Evolutionary conservation across 768 basidiomycete genomes (phyloP).

Genomic region (Serendipita sp.): DNA sequence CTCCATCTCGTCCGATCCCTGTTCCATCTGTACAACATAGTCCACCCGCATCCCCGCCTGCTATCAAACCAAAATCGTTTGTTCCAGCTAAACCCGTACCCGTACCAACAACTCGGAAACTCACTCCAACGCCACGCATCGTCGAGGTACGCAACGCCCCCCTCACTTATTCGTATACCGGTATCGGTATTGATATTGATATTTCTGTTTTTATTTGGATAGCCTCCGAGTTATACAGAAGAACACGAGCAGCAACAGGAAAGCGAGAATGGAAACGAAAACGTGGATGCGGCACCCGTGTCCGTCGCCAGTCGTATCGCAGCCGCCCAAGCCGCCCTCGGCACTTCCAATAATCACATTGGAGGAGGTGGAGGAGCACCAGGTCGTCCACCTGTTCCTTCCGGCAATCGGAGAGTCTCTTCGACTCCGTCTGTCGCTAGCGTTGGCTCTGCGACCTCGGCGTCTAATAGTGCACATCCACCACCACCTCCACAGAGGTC

Average conservation of each 20-base stretch:
- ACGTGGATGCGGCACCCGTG: not conserved
- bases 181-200: not conserved
- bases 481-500: not conserved
- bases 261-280: not conserved
- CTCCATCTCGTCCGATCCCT: not conserved
- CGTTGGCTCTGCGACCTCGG: not conserved
- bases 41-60: not conserved
- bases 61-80: not conserved
- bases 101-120: not conserved
- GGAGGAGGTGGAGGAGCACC: not conserved
- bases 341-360: not conserved
- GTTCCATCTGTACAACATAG: not conserved
- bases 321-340: not conserved
- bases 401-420: not conserved
- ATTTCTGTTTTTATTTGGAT: not conserved
- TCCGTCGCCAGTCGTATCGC: slow-evolving; percentile 1
- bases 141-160: not conserved
- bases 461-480: not conserved
- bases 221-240: not conserved
- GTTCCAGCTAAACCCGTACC: not conserved
- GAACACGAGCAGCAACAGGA: not conserved
- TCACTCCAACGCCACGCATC: not conserved
- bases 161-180: not conserved
- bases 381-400: not conserved
- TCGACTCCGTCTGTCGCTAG: not conserved